Evolutionary conservation across 1,284 basidiomycete species (phyloP), one percentile per base, ranked within the genome.

Genomic region (Gastroboletus turbinatus): DNA sequence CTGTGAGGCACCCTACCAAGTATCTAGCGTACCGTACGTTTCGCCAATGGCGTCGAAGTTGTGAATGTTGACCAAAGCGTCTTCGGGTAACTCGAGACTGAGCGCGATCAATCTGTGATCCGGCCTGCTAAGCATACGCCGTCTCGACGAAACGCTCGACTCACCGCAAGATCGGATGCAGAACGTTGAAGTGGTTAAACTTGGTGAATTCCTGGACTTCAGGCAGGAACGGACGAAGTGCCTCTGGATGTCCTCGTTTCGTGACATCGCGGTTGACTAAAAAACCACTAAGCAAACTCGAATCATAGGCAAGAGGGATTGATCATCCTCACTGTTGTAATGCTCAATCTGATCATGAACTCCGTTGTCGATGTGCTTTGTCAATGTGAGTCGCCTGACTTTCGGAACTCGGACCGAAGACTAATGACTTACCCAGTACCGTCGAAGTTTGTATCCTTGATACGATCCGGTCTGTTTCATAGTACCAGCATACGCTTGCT

Each of bases 21-120:
- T 19, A 21, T 14, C 3, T n/a, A 46, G 14, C 69, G 43, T 61
- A 82, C 81, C 78, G 53, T 77, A 82, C 40, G 81, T 73, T 67
- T 81, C 74, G 36, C 78, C 72, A 33, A 69, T 53, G 7, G 66
- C 67, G 8, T 78, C 70, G 61, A 76, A 85, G 33, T 71, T 70
- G 67, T 87, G 85, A 39, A 77, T 70, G 14, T 82, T 70, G 9
- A 79, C 76, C 21, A 87, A 72, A 9, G 78, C 76, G 14, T 85
- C 79, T 62, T 84, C 81, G 0, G 81, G 82, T 17, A 87, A 75
- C 62, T 85, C 84, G 36, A 87, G 73, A 5, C 84, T 82, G 5
- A 82, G 60, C 0, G 84, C 78, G 29, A 86, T 69, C 1, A 85
- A 69, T 58, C 81, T 84, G 30, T n/a, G 8, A 43, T 45, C 29